These are phyloP conservation scores for Comarum palustre DNA, from an alignment of 306 rosid genomes.

Conservation along the genomic window DNA sequence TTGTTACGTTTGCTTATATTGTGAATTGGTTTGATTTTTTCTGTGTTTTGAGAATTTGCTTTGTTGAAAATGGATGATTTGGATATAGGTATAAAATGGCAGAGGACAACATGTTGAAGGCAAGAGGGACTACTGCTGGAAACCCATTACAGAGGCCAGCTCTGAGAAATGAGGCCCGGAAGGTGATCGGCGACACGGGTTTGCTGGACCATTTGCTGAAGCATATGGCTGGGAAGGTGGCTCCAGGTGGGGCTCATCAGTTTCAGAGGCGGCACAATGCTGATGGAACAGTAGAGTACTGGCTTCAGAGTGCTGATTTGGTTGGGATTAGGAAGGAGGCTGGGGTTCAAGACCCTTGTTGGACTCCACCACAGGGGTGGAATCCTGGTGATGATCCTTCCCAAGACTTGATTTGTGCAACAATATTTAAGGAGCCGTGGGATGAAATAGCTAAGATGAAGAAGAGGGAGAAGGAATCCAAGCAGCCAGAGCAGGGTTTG, in stretches of 20 bases:
- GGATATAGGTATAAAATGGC: constrained; percentile 64
- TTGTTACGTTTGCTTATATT: too few species aligned
- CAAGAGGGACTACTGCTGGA: constrained; percentile 54
- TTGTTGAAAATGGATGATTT: background rate
- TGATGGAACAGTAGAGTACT: constrained; percentile 93
- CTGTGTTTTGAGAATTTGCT: background rate
- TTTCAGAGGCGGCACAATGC: constrained; percentile 80
- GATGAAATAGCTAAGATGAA: constrained; percentile 57
- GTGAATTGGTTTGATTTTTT: background rate
- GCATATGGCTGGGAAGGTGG: constrained; percentile 96
- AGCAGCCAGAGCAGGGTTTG: constrained; percentile 37
- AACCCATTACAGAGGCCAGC: constrained; percentile 67
- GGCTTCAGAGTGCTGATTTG: too few species aligned
- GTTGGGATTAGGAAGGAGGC: constrained; percentile 65
- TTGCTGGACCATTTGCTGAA: constrained; percentile 84
- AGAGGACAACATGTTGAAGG: constrained; percentile 75
- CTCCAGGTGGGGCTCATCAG: constrained; percentile 70
- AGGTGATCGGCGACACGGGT: constrained; percentile 84
- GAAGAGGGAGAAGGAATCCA: constrained; percentile 49
- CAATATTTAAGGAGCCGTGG: constrained; percentile 48
- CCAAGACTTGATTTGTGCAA: constrained; percentile 48
- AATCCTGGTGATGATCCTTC: constrained; percentile 67
- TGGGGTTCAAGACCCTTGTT: constrained; percentile 81
- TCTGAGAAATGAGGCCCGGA: constrained; percentile 76
- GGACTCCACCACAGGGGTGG: constrained; percentile 97